Base-by-base conservation (phyloP, 805 yeast genomes). In the Candida nemodendra region DNA sequence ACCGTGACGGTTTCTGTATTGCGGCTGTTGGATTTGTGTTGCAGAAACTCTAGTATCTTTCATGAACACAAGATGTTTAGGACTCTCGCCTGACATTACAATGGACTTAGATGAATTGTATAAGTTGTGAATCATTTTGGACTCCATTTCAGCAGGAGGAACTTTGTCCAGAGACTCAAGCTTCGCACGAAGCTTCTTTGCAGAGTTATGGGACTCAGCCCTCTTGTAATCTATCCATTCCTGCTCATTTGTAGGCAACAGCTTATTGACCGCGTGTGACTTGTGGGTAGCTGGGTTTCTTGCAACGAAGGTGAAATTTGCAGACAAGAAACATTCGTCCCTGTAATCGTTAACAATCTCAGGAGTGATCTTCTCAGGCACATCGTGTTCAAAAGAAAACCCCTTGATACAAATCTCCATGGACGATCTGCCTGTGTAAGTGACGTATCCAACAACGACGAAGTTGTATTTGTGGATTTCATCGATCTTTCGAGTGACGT, bases 341-440 rank as follows among this genome's bases (percentile, higher is more conserved):
- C 50, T 42, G 38, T 57, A 49, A 9, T 72, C 75, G 18, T 78
- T 75, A 43, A 88, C 74, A 26, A 76, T 67, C 3, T 66, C 72
- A 42, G 81, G 82, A 9, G 73, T 70, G 39, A 83, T 65, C 5
- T 44, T 44, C 18, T 58, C 56, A 4, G 85, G 85, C 7, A 78
- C 47, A 7, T 68, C 68, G 11, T 71, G 75, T 36, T 77, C 80
- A 39, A 79, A 80, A 3, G 95, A 80, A 47, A 87, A 84, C 2
- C 96, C 98, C 56, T 79, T 84, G 51, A 90, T 93, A 32, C 89
- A 76, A 55, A 90, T 90, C 64, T 90, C 97, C 96, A 90, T 90
- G 1, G 96, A 89, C 1, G 95, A 85, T 44, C 87, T 71, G 42
- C 98, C 98, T 0, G 96, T 90, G 87, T 95, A 90, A 7, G 95